Conservation (phyloP, 2,329 filamentous ascomycete genomes). For the Teratosphaeria gauchensis region DNA sequence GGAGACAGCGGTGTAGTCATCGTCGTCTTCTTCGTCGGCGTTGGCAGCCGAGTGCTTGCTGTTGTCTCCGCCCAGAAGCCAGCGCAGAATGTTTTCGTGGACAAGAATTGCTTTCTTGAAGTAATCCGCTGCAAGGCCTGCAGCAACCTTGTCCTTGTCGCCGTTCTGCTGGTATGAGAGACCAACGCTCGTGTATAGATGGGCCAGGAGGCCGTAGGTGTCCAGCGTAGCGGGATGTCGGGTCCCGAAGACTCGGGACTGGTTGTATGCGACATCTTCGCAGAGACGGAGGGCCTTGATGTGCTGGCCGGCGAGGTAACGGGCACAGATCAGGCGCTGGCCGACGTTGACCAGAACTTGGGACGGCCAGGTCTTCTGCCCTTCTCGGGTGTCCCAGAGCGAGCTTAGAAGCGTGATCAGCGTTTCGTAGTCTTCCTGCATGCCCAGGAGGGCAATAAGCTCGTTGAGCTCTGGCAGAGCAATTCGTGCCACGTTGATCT, state of each 20-base stretch:
- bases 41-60: constrained; percentile 6
- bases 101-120: constrained; percentile 31
- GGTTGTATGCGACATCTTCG: constrained; percentile 48
- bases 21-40: constrained; percentile 23
- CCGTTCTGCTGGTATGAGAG: constrained; percentile 30
- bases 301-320: constrained; percentile 40
- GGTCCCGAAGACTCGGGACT: constrained; percentile 43
- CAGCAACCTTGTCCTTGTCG: constrained; percentile 25
- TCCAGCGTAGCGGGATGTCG: constrained; percentile 40
- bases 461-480: constrained; percentile 37
- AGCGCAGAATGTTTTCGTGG: constrained; percentile 23
- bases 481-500: constrained; percentile 37
- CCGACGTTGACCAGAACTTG: constrained; percentile 43
- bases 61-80: constrained; percentile 14
- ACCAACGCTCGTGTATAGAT: constrained; percentile 38
- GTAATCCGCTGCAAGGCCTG: constrained; percentile 26
- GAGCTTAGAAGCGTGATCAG: constrained; percentile 36
- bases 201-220: constrained; percentile 40
- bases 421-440: constrained; percentile 38
- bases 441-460: constrained; percentile 39
- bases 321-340: constrained; percentile 43
- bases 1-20: constrained; percentile 29
- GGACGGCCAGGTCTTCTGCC: constrained; percentile 36
- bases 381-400: constrained; percentile 39
- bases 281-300: constrained; percentile 37